Conservation (phyloP, 441 rosid species). For the Iberis amara region DNA sequence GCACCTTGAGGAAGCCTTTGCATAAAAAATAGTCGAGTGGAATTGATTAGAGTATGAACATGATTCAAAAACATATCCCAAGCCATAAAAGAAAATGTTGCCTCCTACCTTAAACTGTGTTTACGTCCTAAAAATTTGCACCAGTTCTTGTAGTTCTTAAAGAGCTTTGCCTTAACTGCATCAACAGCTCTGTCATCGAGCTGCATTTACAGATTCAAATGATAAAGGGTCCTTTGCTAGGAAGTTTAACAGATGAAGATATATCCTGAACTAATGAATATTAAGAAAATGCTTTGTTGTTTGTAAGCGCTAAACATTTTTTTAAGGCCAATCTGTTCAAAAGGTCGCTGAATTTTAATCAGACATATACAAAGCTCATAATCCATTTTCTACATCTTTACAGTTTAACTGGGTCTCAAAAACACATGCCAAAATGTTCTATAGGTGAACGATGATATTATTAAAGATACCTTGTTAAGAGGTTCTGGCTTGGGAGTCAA, state of each 20-base stretch:
- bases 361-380: neutral
- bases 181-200: slow-evolving; percentile 93
- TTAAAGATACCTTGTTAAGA: slow-evolving; percentile 60
- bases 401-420: neutral
- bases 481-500: slow-evolving; percentile 91
- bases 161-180: slow-evolving; percentile 78
- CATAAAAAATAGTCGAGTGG: slow-evolving; percentile 8
- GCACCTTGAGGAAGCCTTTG: slow-evolving; percentile 83
- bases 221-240: neutral
- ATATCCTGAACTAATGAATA: neutral
- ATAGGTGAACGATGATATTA: no score
- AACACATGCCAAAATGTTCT: no score
- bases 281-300: slow-evolving; percentile 5
- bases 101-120: slow-evolving; percentile 77
- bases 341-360: no score
- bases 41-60: slow-evolving; percentile 13
- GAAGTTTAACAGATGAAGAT: slow-evolving; percentile 10
- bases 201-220: slow-evolving; percentile 36
- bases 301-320: neutral
- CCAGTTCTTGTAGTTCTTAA: slow-evolving; percentile 92
- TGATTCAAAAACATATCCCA: slow-evolving; percentile 20
- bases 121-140: slow-evolving; percentile 91
- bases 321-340: neutral
- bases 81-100: slow-evolving; percentile 14
- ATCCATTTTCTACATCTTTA: no score